Percentiles rank a stretch among this genome's conserved stretches.
Evolutionary conservation across 1,284 basidiomycete species (phyloP).

Genomic region (Sporisorium graminicola): DNA sequence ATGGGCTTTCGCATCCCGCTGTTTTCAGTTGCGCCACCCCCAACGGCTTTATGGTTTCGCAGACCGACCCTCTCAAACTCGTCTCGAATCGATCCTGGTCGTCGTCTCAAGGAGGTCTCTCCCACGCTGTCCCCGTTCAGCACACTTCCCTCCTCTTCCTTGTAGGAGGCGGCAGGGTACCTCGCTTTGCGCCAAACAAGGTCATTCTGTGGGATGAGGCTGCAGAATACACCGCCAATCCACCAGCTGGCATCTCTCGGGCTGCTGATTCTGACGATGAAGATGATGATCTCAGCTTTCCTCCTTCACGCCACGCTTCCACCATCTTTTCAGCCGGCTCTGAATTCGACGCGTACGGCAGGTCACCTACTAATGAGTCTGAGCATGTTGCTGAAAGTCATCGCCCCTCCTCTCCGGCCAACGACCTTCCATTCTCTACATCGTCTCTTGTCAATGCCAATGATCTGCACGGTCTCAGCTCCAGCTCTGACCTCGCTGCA

Average conservation of each 20-base stretch:
- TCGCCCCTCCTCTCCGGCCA: slow-evolving; percentile 8
- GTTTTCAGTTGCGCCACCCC: slow-evolving; percentile 61
- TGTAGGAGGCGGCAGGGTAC: slow-evolving; percentile 62
- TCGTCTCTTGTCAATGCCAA: slow-evolving; percentile 21
- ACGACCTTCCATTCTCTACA: slow-evolving; percentile 24
- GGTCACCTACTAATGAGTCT: background rate
- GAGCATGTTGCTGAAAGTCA: background rate
- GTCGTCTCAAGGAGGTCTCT: slow-evolving; percentile 54
- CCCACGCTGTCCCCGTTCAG: slow-evolving; percentile 50
- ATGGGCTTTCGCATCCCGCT: slow-evolving; percentile 32
- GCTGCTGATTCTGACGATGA: slow-evolving; percentile 28
- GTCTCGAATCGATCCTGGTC: slow-evolving; percentile 48
- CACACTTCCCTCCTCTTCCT: slow-evolving; percentile 59
- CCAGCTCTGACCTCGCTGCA: background rate
- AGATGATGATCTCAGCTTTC: slow-evolving; percentile 7
- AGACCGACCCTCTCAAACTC: slow-evolving; percentile 53
- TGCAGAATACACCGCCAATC: slow-evolving; percentile 28
- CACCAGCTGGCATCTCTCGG: background rate
- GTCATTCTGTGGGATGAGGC: slow-evolving; percentile 64
- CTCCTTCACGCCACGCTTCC: slow-evolving; percentile 35
- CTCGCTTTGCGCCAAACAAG: slow-evolving; percentile 64
- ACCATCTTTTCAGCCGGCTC: slow-evolving; percentile 59
- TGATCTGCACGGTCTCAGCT: background rate
- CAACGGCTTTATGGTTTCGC: slow-evolving; percentile 57
- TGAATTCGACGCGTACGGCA: slow-evolving; percentile 40